Evolutionary conservation across 768 basidiomycete genomes (phyloP), one percentile per base, ranked within the genome.

Genomic region (Artomyces pyxidatus): DNA sequence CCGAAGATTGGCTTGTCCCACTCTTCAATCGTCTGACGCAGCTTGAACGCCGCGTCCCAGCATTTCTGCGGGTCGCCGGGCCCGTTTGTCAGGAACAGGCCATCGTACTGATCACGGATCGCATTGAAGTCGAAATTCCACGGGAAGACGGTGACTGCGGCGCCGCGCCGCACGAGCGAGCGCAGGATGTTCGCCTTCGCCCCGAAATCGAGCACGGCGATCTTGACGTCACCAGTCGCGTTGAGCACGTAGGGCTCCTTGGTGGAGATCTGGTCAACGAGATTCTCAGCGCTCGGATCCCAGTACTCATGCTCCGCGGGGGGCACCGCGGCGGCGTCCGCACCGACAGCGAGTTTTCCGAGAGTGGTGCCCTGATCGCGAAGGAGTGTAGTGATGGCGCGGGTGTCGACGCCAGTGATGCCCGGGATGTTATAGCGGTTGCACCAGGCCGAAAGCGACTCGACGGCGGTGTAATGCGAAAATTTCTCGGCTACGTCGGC

Each of bases 51-150:
- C 19, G 91, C 91, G 48, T 88, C 82, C 78, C 84, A 83, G 68
- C 91, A 94, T 55, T 88, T 85, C 53, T 71, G 72, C 5, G 96
- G 96, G 67, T 95, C 92, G 55, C 96, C 96, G 7, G 96, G 96
- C 6, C 96, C 96, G 65, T 99, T 99, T 54, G 88, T 82, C 57
- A 99, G 75, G 75, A 98, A 98, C 6, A 99, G 76, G 4, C 96
- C 96, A 61, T 98, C 96, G 60, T 74, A 98, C 50, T 87, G 75
- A 65, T 97, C 89, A 48, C 92, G 79, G 53, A 98, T 73, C 11
- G 81, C 64, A 68, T 96, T 94, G 74, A 99, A 97, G 68, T 99
- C 90, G 67, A 76, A 95, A 68, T 98, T 83, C 96, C 96, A 99
- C 0, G 96, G 96, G 29, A 98, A 71, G 47, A 99, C 94, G 7